Conservation (phyloP, 73 alveolate genomes). For the Stentor coeruleus region DNA sequence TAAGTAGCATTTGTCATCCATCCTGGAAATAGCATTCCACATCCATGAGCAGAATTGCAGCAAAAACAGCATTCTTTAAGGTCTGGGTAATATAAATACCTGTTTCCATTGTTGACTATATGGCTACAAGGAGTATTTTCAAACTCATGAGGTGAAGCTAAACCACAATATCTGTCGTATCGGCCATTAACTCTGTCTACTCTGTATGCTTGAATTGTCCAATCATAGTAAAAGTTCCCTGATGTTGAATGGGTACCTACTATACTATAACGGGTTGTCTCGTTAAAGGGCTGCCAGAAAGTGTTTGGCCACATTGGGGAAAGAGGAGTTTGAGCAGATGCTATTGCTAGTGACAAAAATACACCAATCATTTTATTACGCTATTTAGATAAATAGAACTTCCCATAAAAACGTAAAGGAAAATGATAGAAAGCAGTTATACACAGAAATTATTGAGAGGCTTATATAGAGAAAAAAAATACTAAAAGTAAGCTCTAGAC, state of each 20-base stretch:
- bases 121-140: neutral
- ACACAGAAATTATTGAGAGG: no score
- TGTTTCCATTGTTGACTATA: constrained; percentile 34
- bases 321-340: neutral
- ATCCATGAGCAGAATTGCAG: constrained; percentile 53
- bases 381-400: no score
- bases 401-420: no score
- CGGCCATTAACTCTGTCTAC: constrained; percentile 53
- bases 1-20: constrained; percentile 33
- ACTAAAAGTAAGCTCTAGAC: no score
- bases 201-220: constrained; percentile 32
- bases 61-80: constrained; percentile 47
- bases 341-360: no score
- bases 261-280: neutral
- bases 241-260: neutral
- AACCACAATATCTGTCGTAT: constrained; percentile 45
- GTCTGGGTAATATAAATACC: constrained; percentile 50
- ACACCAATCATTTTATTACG: no score
- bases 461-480: no score
- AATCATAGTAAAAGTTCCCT: constrained; percentile 25
- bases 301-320: constrained; percentile 19
- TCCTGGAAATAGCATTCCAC: constrained; percentile 47
- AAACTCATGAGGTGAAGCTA: neutral
- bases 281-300: constrained; percentile 18
- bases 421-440: no score